Conservation (phyloP, 345 rosid species). For the Lepidium aucheri region DNA sequence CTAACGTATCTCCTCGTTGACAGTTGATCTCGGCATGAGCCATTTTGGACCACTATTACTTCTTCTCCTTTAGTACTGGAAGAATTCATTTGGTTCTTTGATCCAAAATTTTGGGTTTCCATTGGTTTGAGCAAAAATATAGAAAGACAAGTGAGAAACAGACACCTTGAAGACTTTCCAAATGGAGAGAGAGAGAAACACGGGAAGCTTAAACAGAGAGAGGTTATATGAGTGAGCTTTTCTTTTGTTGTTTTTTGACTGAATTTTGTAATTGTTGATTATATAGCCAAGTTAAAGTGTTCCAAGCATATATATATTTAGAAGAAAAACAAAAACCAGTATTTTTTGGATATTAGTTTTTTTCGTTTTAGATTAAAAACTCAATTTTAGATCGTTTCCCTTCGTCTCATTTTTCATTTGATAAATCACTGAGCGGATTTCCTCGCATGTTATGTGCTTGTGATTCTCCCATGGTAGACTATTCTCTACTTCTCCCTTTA, state of each 20-base stretch:
- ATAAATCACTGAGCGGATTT: too few relatives aligned
- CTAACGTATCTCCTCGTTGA: slow-evolving; percentile 25
- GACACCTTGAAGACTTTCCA: neutral
- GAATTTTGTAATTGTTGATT: slow-evolving; percentile 23
- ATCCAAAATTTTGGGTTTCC: slow-evolving; percentile 22
- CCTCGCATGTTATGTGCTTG: too few relatives aligned
- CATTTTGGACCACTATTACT: neutral
- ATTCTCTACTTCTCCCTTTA: too few relatives aligned
- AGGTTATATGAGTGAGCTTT: slow-evolving; percentile 2
- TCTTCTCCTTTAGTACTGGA: slow-evolving; percentile 9
- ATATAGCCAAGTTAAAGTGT: neutral
- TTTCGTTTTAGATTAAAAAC: neutral
- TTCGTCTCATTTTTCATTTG: too few relatives aligned
- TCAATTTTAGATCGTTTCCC: too few relatives aligned
- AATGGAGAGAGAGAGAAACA: slow-evolving; percentile 1
- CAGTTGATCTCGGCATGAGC: slow-evolving; percentile 16
- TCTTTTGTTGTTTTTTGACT: slow-evolving; percentile 2
- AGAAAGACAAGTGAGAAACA: slow-evolving; percentile 11
- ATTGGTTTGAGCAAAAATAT: slow-evolving; percentile 8
- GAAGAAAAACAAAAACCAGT: neutral
- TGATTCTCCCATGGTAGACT: too few relatives aligned
- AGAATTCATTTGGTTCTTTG: slow-evolving; percentile 1
- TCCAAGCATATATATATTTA: neutral
- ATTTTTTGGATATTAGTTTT: neutral
- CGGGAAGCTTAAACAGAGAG: neutral